Percentiles rank a stretch among this genome's conserved stretches.
Evolutionary conservation across 768 basidiomycete genomes (phyloP).

Genomic region (Trametes elegans): DNA sequence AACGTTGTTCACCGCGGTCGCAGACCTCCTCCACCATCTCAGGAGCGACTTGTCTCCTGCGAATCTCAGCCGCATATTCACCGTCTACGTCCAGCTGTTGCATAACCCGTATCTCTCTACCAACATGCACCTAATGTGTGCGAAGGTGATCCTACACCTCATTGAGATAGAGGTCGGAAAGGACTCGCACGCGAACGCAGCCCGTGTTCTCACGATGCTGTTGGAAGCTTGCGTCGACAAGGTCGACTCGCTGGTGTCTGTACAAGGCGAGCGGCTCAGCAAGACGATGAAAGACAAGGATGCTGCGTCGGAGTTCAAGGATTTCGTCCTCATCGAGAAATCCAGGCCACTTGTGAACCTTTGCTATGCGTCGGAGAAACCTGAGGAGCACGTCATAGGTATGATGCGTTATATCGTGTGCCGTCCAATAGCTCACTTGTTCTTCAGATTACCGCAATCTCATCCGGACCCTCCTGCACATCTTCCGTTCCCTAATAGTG

Average conservation of each 20-base stretch:
- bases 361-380: slow-evolving; percentile 74
- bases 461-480: slow-evolving; percentile 86
- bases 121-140: slow-evolving; percentile 84
- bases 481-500: slow-evolving; percentile 75
- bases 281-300: slow-evolving; percentile 45
- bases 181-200: slow-evolving; percentile 66
- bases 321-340: slow-evolving; percentile 76
- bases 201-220: slow-evolving; percentile 67
- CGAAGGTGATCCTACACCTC: slow-evolving; percentile 89
- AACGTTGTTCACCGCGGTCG: slow-evolving; percentile 81
- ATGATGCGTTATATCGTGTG: slow-evolving; percentile 26
- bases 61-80: slow-evolving; percentile 76
- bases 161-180: slow-evolving; percentile 80
- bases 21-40: slow-evolving; percentile 91
- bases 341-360: slow-evolving; percentile 79
- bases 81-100: slow-evolving; percentile 82
- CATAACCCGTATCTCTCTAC: slow-evolving; percentile 83
- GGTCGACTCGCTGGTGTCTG: slow-evolving; percentile 72
- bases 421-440: slow-evolving; percentile 13
- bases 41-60: slow-evolving; percentile 74
- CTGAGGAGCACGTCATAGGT: slow-evolving; percentile 83
- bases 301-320: slow-evolving; percentile 40
- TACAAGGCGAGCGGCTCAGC: slow-evolving; percentile 55
- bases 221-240: slow-evolving; percentile 84
- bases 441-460: slow-evolving; percentile 76